phyloP scores from a whole-genome alignment of 139 green algal species.

The Protoeuglena noctilucae region DNA sequence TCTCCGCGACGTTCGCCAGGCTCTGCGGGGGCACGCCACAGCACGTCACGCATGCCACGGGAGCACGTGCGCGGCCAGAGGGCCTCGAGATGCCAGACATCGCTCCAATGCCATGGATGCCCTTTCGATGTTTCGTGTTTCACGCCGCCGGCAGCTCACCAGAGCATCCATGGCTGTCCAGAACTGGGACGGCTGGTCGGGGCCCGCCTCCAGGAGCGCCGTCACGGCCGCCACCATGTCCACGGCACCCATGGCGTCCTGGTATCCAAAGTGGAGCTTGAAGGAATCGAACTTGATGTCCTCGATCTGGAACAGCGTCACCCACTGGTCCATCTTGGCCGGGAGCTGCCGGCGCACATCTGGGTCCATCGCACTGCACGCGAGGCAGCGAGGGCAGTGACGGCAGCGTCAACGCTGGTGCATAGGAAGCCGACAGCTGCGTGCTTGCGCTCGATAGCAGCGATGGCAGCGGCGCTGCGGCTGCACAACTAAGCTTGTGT shows the following conservation, averaged over 20 bases:
- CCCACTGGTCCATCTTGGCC: constrained; percentile 18
- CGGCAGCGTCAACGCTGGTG: neutral
- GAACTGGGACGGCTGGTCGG: neutral
- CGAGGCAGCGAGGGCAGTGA: neutral
- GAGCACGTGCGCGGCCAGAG: neutral
- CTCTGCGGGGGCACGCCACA: constrained; percentile 11
- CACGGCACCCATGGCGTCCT: constrained; percentile 16
- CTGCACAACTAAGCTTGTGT: neutral
- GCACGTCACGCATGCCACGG: neutral
- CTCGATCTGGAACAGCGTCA: constrained; percentile 18
- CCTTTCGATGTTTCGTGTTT: neutral
- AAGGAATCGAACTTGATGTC: constrained; percentile 30
- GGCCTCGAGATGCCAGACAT: neutral
- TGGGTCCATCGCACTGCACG: constrained; percentile 28
- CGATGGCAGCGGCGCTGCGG: neutral
- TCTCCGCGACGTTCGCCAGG: constrained; percentile 13
- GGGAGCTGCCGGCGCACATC: constrained; percentile 18
- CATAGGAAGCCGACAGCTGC: constrained; percentile 1
- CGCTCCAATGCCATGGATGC: neutral
- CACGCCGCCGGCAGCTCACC: constrained; percentile 7
- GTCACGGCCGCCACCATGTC: constrained; percentile 38
- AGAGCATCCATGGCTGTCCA: constrained; percentile 14
- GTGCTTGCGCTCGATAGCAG: neutral
- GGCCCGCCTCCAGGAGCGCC: constrained; percentile 28
- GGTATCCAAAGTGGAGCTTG: constrained; percentile 22